Percentiles rank a stretch among this genome's conserved stretches.
phyloP scores from a whole-genome alignment of 148 eudicot genomes.

The Chenopodium suecicum region DNA sequence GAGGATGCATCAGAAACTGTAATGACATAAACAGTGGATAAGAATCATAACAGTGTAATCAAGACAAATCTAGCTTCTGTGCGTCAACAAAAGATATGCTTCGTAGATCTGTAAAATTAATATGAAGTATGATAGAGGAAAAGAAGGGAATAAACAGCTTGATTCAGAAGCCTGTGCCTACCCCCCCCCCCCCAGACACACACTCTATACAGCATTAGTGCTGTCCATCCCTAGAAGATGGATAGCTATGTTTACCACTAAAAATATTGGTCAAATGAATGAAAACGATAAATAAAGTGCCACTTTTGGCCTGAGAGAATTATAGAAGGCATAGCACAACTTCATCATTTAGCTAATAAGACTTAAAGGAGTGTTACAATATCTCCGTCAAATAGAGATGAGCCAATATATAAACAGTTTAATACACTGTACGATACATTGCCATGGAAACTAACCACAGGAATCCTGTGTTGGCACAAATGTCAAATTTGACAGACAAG shows the following conservation, averaged over 20 bases:
- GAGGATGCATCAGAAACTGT: conserved; percentile 47
- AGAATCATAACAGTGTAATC: neutral
- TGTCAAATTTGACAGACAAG: too few species aligned
- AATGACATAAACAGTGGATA: conserved; percentile 16
- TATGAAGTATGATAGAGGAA: neutral
- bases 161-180: neutral
- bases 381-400: neutral
- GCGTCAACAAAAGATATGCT: neutral
- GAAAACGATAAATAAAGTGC: neutral
- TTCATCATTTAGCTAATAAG: neutral
- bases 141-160: neutral
- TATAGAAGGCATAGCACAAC: neutral
- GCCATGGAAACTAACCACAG: neutral
- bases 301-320: neutral
- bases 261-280: neutral
- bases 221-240: neutral
- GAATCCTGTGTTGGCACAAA: neutral
- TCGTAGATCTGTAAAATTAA: neutral
- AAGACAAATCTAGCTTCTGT: neutral
- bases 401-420: neutral
- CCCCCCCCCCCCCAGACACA: neutral
- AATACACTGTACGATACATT: neutral
- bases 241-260: neutral
- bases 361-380: neutral
- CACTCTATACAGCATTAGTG: neutral